Conservation (phyloP, 1,284 basidiomycete genomes). For the Butyriboletus appendiculatus region DNA sequence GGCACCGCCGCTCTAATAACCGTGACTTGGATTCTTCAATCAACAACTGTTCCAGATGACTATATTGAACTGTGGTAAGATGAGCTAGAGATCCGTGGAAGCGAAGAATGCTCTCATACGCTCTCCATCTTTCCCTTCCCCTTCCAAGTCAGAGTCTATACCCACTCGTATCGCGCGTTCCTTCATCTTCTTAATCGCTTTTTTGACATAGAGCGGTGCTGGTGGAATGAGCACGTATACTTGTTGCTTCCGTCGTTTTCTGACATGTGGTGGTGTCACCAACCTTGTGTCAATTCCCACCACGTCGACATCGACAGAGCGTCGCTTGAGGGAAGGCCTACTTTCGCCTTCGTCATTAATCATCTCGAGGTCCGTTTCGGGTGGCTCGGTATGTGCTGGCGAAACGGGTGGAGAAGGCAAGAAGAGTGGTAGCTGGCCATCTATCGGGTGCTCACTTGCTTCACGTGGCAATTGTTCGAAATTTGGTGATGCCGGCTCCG, state of each 20-base stretch:
- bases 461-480: slow-evolving; percentile 15
- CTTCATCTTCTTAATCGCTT: slow-evolving; percentile 18
- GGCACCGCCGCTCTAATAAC: slow-evolving; percentile 50
- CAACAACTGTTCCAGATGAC: slow-evolving; percentile 40
- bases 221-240: slow-evolving; percentile 34
- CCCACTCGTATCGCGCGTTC: slow-evolving; percentile 5
- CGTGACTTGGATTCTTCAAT: slow-evolving; percentile 48
- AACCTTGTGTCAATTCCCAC: slow-evolving; percentile 7
- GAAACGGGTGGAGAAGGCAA: slow-evolving; percentile 32
- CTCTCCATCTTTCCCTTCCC: slow-evolving; percentile 30
- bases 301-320: slow-evolving; percentile 14
- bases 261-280: slow-evolving; percentile 8
- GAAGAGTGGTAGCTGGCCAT: slow-evolving; percentile 30
- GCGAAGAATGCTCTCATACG: slow-evolving; percentile 31
- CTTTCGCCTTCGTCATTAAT: slow-evolving; percentile 5
- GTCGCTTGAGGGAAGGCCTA: slow-evolving; percentile 23
- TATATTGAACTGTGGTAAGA: slow-evolving; percentile 40
- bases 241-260: slow-evolving; percentile 28
- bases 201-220: slow-evolving; percentile 25
- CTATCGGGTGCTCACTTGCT: slow-evolving; percentile 7
- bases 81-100: slow-evolving; percentile 31
- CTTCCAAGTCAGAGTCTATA: slow-evolving; percentile 14
- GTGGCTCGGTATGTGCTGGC: slow-evolving; percentile 21
- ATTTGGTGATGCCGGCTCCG: slow-evolving; percentile 3
- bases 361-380: slow-evolving; percentile 25